Conservation (phyloP, 257 asterid species). For the Nicotiana benthamiana region DNA sequence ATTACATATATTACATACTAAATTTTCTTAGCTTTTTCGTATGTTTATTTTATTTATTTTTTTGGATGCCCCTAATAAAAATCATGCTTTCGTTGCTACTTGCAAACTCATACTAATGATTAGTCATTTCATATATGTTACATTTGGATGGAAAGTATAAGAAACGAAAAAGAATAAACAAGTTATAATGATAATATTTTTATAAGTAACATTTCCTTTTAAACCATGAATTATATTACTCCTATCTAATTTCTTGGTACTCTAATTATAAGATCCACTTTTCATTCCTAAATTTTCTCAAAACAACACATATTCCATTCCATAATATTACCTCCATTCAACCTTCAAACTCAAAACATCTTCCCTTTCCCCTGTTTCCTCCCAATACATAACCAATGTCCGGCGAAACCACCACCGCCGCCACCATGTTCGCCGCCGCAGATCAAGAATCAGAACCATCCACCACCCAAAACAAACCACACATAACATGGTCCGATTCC, state of each 20-base stretch:
- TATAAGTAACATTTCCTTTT: neutral
- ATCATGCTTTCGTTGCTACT: no score
- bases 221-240: neutral
- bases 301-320: neutral
- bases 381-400: neutral
- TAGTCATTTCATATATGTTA: neutral
- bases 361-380: neutral
- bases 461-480: conserved; percentile 25
- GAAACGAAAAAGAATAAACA: neutral
- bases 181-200: neutral
- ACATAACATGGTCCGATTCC: conserved; percentile 70
- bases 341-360: neutral
- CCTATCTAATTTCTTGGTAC: neutral
- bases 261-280: conserved; percentile 17
- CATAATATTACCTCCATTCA: neutral
- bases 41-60: no score
- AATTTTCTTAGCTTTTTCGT: no score
- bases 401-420: neutral
- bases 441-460: neutral
- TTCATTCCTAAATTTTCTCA: conserved; percentile 30
- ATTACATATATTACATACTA: no score
- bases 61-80: no score
- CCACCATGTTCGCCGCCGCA: neutral
- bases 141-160: neutral
- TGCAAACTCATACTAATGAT: no score